Evolutionary conservation across 208 protist genomes (phyloP).

Genomic region (Leishmania tarentolae): DNA sequence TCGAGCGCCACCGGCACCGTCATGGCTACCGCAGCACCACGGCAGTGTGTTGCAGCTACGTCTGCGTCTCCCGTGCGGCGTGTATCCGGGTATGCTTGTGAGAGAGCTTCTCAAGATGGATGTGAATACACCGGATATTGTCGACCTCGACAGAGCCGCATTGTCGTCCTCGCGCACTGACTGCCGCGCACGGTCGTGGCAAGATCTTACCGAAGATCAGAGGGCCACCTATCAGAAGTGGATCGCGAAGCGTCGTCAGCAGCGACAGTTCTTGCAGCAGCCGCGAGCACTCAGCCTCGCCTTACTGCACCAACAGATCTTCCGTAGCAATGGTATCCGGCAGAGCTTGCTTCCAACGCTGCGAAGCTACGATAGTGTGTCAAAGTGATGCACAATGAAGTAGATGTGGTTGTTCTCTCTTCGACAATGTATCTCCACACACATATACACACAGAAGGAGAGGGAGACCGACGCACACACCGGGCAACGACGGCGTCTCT

Average conservation of each 20-base stretch:
- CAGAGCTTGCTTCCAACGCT: constrained; percentile 78
- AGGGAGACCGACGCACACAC: background rate
- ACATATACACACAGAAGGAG: background rate
- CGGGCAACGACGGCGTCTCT: background rate
- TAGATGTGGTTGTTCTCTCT: background rate
- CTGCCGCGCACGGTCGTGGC: constrained; percentile 44
- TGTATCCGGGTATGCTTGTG: constrained; percentile 80
- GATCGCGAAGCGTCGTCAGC: constrained; percentile 65
- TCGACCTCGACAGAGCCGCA: constrained; percentile 64
- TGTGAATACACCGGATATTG: constrained; percentile 75
- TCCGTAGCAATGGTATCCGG: constrained; percentile 78
- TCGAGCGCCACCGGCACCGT: constrained; percentile 56
- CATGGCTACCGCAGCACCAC: constrained; percentile 71
- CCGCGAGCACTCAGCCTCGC: constrained; percentile 75
- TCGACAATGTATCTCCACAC: background rate
- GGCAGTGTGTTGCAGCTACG: constrained; percentile 62
- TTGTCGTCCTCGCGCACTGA: constrained; percentile 30
- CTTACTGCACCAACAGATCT: constrained; percentile 87
- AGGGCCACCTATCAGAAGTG: constrained; percentile 53
- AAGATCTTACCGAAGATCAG: constrained; percentile 51
- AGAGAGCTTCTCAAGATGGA: constrained; percentile 87
- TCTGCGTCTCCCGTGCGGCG: constrained; percentile 60
- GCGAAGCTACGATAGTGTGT: constrained; percentile 85
- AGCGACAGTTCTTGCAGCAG: constrained; percentile 43
- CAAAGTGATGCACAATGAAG: constrained; percentile 40